phyloP scores from a whole-genome alignment of 208 protist species.

The Wallacemonas sp. region DNA sequence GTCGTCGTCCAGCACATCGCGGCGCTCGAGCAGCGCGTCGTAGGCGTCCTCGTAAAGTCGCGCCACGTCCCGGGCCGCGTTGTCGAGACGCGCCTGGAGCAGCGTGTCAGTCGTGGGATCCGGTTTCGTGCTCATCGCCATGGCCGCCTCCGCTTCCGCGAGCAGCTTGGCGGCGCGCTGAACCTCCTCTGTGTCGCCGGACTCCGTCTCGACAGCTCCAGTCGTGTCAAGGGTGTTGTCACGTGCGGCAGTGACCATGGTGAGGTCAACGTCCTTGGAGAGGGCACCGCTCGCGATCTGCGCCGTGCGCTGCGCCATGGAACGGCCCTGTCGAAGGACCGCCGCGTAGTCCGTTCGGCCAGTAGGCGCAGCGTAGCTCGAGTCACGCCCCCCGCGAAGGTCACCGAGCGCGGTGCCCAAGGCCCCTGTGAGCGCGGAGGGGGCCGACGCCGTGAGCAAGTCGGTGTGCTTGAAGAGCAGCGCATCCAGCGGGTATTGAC shows the following conservation, averaged over 20 bases:
- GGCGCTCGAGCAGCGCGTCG: slow-evolving; percentile 8
- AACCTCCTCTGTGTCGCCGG: slow-evolving; percentile 27
- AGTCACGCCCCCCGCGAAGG: neutral
- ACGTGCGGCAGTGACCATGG: neutral
- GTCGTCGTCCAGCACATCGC: slow-evolving; percentile 16
- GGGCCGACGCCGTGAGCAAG: slow-evolving; percentile 27
- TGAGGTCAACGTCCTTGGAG: slow-evolving; percentile 18
- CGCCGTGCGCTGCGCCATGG: slow-evolving; percentile 4
- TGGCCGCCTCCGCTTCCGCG: slow-evolving; percentile 25
- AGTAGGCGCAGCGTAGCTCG: neutral
- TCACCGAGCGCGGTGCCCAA: slow-evolving; percentile 23
- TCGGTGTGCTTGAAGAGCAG: slow-evolving; percentile 44
- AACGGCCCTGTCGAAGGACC: slow-evolving; percentile 7
- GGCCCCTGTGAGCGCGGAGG: slow-evolving; percentile 19
- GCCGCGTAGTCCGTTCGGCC: slow-evolving; percentile 13
- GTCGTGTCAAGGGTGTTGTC: neutral
- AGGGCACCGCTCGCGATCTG: slow-evolving; percentile 17
- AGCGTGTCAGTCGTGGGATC: slow-evolving; percentile 20
- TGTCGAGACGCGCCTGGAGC: slow-evolving; percentile 9
- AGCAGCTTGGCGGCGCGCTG: slow-evolving; percentile 16
- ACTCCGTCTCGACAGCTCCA: neutral
- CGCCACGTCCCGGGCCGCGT: slow-evolving; percentile 20
- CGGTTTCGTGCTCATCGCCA: slow-evolving; percentile 6
- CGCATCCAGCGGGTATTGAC: slow-evolving; percentile 37
- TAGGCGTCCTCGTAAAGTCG: slow-evolving; percentile 9